Percentiles rank a stretch among this genome's conserved stretches.
Evolutionary conservation across 1,139 yeast genomes (phyloP).

Genomic region (Geotrichum bryndzae): DNA sequence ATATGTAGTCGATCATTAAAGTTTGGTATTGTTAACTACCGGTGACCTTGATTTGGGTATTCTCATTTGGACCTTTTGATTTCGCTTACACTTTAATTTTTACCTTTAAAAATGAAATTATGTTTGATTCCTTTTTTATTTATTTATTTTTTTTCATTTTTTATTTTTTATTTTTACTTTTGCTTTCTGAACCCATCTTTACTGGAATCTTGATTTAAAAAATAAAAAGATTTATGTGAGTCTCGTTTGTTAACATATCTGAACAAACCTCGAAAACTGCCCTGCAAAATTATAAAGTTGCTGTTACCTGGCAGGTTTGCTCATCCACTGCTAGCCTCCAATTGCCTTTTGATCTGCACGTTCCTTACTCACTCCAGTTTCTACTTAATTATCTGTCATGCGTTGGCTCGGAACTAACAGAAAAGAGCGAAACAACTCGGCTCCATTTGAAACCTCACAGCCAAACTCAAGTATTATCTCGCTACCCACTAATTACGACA

Average conservation of each 20-base stretch:
- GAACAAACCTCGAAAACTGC: too few species aligned
- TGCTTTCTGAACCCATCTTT: too few species aligned
- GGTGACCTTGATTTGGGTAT: neutral
- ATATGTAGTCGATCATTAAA: neutral
- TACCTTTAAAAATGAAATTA: neutral
- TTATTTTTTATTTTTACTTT: too few species aligned
- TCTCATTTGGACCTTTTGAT: neutral
- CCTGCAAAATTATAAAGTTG: too few species aligned
- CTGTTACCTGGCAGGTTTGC: neutral
- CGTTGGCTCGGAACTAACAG: neutral
- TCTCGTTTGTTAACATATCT: neutral
- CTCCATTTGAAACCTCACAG: neutral
- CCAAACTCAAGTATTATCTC: neutral
- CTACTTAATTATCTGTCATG: neutral
- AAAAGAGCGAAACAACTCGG: neutral
- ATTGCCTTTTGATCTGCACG: neutral
- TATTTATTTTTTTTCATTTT: too few species aligned
- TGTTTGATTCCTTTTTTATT: neutral
- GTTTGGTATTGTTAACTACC: neutral
- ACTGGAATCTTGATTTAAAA: too few species aligned
- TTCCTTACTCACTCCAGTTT: neutral
- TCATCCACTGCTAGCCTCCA: neutral
- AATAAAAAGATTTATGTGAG: neutral
- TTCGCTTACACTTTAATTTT: neutral
- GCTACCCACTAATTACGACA: neutral